Evolutionary conservation across 345 rosid species (phyloP).

Genomic region (Brassica napus): Da-Ae NC_063436.1:27128001-27128500

Average conservation of each 20-base stretch:
- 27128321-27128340: slow-evolving; percentile 77
- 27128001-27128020: not conserved
- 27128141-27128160: slow-evolving; percentile 74
- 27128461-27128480: slow-evolving; percentile 79
- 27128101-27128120: slow-evolving; percentile 75
- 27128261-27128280: slow-evolving; percentile 76
- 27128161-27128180: slow-evolving; percentile 74
- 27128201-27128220: slow-evolving; percentile 10
- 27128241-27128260: not conserved
- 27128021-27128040: slow-evolving; percentile 67
- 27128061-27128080: slow-evolving; percentile 73
- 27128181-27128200: no score
- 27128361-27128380: no score
- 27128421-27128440: no score
- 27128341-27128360: slow-evolving; percentile 23
- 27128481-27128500: slow-evolving; percentile 43
- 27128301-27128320: slow-evolving; percentile 62
- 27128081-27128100: slow-evolving; percentile 75
- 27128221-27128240: not conserved
- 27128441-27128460: slow-evolving; percentile 50
- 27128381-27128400: no score
- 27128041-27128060: slow-evolving; percentile 83
- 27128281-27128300: slow-evolving; percentile 61
- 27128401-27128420: no score
- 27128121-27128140: slow-evolving; percentile 79